These are phyloP conservation scores for Apocynum venetum DNA, from an alignment of 257 asterid genomes.

Conservation along the genomic window DNA sequence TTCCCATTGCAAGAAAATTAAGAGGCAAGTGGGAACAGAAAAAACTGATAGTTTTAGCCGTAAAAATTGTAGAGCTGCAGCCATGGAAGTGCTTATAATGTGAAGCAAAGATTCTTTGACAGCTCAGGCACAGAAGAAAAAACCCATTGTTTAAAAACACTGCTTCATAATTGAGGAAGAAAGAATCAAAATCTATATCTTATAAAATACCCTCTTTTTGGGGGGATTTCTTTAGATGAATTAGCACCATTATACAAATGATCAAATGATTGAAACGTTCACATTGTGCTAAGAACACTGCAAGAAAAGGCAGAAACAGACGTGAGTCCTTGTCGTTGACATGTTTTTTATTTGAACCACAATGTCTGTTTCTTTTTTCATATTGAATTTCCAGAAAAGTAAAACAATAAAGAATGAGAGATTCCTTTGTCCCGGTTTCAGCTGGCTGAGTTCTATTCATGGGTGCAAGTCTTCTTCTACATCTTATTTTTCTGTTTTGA, in stretches of 20 bases:
- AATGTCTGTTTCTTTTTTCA: constrained; percentile 11
- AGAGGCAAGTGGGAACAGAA: not conserved
- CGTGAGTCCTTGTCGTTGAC: constrained; percentile 76
- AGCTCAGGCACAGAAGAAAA: constrained; percentile 48
- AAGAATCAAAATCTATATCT: constrained; percentile 33
- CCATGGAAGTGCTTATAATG: constrained; percentile 28
- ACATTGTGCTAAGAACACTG: constrained; percentile 16
- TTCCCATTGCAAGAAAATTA: constrained; percentile 44
- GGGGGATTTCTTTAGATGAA: not conserved
- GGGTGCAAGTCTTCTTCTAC: constrained; percentile 55
- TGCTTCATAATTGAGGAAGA: constrained; percentile 40
- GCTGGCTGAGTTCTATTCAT: constrained; percentile 43
- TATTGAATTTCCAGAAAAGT: constrained; percentile 28
- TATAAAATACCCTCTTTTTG: constrained; percentile 16
- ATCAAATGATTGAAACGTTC: constrained; percentile 31
- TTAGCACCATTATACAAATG: constrained; percentile 1
- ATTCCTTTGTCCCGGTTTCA: constrained; percentile 21
- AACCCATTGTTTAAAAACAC: not conserved
- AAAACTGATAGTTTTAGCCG: not conserved
- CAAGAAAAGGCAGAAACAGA: constrained; percentile 25
- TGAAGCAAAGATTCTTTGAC: constrained; percentile 61
- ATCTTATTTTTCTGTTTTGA: constrained; percentile 15
- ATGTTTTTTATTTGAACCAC: constrained; percentile 22
- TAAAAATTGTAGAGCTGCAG: constrained; percentile 18
- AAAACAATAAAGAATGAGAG: constrained; percentile 38